Evolutionary conservation across 208 protist species (phyloP), one percentile per base, ranked within the genome.

Genomic region (Herpetomonas samuelpessoai): DNA sequence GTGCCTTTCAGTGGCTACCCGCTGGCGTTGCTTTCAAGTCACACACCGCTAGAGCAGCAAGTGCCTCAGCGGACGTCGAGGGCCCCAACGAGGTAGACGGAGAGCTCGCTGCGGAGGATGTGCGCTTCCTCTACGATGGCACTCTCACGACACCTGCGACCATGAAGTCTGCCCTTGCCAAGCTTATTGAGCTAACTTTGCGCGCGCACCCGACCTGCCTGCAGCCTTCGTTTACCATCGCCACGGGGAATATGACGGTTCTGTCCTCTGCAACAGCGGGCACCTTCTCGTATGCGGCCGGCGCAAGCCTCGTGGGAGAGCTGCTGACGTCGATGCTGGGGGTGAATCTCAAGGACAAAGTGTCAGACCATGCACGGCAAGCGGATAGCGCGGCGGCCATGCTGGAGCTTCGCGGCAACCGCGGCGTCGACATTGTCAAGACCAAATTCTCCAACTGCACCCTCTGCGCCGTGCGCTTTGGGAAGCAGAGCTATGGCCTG

Each of bases 391-490:
- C 39, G 4, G 29, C 24, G 39, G 39, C 46, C 1, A 82, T 91
- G 69, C 62, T 82, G 50, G 72, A 78, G 58, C 65, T 89, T 41
- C 76, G 78, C 25, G 78, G 81, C 47, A 83, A 77, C 65, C 69
- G 59, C 26, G 85, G 84, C 28, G 69, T 95, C 35, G 80, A 88
- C 52, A 81, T 95, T 46, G 46, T 86, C 54, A 76, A 79, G 45
- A 92, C 83, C 1, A 76, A 79, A 52, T 93, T 96, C 72, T 79
- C 74, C 45, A 70, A 70, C 56, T 96, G 89, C 63, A 72, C 51
- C 46, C 31, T 85, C 7, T 91, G 84, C 60, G 86, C 82, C 2
- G 79, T 96, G 48, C 81, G 81, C 31, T 96, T 93, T 62, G 84
- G 81, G 12, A 65, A 68, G 3, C 61, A 86, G 27, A 71, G 81